Percentiles rank a stretch among this genome's conserved stretches.
These are phyloP conservation scores for Limnomonas spitsbergensis DNA, from an alignment of 139 green algal genomes.

Conservation along the genomic window DNA sequence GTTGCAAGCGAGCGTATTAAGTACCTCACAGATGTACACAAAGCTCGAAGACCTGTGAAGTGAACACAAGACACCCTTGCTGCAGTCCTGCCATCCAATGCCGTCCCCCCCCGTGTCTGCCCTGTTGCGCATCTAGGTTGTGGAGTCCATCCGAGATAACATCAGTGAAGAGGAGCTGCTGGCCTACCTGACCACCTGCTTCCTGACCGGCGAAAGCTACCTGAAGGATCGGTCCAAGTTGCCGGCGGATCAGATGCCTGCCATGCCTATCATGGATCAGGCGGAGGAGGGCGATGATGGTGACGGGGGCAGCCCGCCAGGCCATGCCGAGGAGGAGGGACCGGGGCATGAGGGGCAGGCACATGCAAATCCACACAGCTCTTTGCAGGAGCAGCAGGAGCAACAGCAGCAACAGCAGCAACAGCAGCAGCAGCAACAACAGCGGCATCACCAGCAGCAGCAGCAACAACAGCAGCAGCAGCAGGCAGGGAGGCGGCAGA, in stretches of 20 bases:
- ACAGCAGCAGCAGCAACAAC: constrained; percentile 26
- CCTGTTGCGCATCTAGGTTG: too few species aligned
- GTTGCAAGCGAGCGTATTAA: too few species aligned
- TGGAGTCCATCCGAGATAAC: constrained; percentile 8
- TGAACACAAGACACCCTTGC: constrained; percentile 3
- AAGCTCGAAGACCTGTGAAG: not conserved
- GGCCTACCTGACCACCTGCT: constrained; percentile 18
- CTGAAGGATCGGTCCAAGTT: not conserved
- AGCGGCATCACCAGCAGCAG: constrained; percentile 54
- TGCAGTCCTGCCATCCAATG: too few species aligned
- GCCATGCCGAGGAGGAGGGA: not conserved
- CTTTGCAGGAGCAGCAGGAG: not conserved
- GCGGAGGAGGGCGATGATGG: not conserved
- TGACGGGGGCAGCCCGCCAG: too few species aligned
- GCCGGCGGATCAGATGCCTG: constrained; percentile 4
- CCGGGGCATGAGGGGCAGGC: not conserved
- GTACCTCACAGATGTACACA: too few species aligned
- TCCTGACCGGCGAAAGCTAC: constrained; percentile 20
- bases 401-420: constrained; percentile 36
- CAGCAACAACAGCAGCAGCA: too few species aligned
- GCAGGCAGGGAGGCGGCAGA: not conserved
- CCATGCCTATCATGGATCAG: not conserved
- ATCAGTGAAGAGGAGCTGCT: constrained; percentile 15
- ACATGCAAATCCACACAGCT: not conserved
- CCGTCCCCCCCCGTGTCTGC: too few species aligned